Percentiles rank a stretch among this genome's conserved stretches.
Evolutionary conservation across 176 grass and related monocot genomes (phyloP).

Genomic region (Tillandsia fasciculata): DNA sequence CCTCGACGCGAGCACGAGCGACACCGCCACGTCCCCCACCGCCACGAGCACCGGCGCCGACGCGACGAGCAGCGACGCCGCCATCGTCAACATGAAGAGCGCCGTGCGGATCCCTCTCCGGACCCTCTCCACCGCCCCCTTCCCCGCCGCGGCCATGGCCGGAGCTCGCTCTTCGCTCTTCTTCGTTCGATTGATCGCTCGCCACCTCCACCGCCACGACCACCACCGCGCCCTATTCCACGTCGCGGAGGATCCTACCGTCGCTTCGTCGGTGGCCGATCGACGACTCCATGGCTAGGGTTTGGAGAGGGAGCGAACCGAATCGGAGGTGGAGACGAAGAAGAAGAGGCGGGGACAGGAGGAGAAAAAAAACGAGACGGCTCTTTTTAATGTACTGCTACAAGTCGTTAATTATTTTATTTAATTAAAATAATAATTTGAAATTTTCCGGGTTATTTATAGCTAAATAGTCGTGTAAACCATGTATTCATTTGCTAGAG

Average conservation of each 20-base stretch:
- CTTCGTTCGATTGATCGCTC: too few species aligned
- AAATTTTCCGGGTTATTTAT: too few species aligned
- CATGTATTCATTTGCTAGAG: too few species aligned
- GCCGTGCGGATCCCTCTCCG: slow-evolving; percentile 43
- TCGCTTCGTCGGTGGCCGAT: slow-evolving; percentile 19
- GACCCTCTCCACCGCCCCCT: slow-evolving; percentile 56
- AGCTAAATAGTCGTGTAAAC: too few species aligned
- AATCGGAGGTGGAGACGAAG: background rate
- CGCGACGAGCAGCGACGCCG: slow-evolving; percentile 63
- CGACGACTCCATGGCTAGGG: too few species aligned
- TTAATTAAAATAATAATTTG: too few species aligned
- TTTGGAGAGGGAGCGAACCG: background rate
- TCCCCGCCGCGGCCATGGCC: slow-evolving; percentile 58
- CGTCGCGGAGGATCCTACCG: too few species aligned
- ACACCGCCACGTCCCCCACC: slow-evolving; percentile 46
- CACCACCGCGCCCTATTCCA: too few species aligned
- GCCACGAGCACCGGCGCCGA: slow-evolving; percentile 77
- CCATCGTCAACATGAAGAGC: slow-evolving; percentile 67
- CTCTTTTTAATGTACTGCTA: too few species aligned
- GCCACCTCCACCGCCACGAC: too few species aligned
- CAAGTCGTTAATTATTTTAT: too few species aligned
- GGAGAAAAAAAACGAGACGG: background rate
- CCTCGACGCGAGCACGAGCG: slow-evolving; percentile 49
- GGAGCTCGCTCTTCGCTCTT: background rate
- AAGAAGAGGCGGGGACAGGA: slow-evolving; percentile 3